Evolutionary conservation across 2,329 filamentous ascomycete genomes (phyloP).

Genomic region (Teratosphaeria zuluensis): DNA sequence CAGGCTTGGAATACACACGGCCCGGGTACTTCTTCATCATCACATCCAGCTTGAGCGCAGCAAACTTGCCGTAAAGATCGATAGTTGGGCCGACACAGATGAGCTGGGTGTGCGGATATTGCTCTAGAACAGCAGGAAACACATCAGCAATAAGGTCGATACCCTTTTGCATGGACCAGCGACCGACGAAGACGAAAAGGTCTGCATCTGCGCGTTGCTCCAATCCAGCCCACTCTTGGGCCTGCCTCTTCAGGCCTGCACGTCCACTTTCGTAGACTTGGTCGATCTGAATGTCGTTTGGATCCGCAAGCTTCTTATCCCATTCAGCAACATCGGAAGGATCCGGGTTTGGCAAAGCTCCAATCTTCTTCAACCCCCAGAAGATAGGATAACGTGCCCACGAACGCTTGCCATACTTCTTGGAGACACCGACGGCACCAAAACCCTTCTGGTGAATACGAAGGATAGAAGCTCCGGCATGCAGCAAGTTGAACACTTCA

Average conservation of each 20-base stretch:
- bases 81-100: conserved; percentile 57
- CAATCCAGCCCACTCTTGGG: conserved; percentile 58
- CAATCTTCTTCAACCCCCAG: conserved; percentile 55
- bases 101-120: conserved; percentile 50
- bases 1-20: conserved; percentile 57
- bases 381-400: conserved; percentile 60
- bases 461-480: conserved; percentile 57
- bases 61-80: conserved; percentile 59
- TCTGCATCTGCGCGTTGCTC: conserved; percentile 53
- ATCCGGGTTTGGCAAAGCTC: conserved; percentile 56
- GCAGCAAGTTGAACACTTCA: conserved; percentile 59
- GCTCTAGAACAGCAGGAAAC: conserved; percentile 53
- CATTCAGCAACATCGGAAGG: conserved; percentile 54
- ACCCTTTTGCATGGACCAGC: conserved; percentile 62
- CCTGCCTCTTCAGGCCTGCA: conserved; percentile 47
- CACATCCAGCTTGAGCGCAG: conserved; percentile 52
- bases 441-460: conserved; percentile 59
- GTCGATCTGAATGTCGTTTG: conserved; percentile 44
- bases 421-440: conserved; percentile 57
- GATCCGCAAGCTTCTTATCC: conserved; percentile 44
- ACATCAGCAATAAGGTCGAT: conserved; percentile 60
- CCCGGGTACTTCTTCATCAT: conserved; percentile 58
- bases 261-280: conserved; percentile 45
- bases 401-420: conserved; percentile 58
- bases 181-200: conserved; percentile 58